phyloP scores from a whole-genome alignment of 352 stramenopile genomes.

The Phytophthora tubulina region DNA sequence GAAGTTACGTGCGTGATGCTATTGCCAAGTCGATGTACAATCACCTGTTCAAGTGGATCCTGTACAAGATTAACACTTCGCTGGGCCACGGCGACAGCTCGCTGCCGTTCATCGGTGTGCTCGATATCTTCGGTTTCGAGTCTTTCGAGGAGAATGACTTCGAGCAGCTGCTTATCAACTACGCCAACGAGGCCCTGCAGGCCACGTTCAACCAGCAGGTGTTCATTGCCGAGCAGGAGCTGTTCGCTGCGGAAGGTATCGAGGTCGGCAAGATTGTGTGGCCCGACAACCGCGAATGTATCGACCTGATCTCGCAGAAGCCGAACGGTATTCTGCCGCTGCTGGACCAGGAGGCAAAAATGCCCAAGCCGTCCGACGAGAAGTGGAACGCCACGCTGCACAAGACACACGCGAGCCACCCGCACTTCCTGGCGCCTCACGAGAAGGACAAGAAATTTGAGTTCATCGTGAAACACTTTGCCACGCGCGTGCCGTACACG shows the following conservation, averaged over 20 bases:
- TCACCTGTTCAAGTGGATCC: constrained; percentile 88
- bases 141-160: constrained; percentile 95
- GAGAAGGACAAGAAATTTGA: constrained; percentile 93
- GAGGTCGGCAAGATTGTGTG: constrained; percentile 86
- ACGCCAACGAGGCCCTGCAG: constrained; percentile 90
- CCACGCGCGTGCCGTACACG: constrained; percentile 95
- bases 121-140: constrained; percentile 99
- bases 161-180: constrained; percentile 93
- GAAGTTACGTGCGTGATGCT: constrained; percentile 89
- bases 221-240: constrained; percentile 88
- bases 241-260: constrained; percentile 85
- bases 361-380: constrained; percentile 82
- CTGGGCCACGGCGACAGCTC: constrained; percentile 79
- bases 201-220: constrained; percentile 92
- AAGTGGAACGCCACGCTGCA: constrained; percentile 89
- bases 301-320: constrained; percentile 85
- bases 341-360: constrained; percentile 84
- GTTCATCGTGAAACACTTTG: constrained; percentile 98
- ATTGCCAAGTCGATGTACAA: constrained; percentile 96
- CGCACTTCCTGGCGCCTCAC: constrained; percentile 81
- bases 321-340: constrained; percentile 84
- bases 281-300: constrained; percentile 88
- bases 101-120: constrained; percentile 92
- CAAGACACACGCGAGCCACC: constrained; percentile 76
- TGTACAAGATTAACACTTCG: constrained; percentile 85